phyloP scores from a whole-genome alignment of 2,329 filamentous ascomycete species.

The Tricladium varicosporioides region DNA sequence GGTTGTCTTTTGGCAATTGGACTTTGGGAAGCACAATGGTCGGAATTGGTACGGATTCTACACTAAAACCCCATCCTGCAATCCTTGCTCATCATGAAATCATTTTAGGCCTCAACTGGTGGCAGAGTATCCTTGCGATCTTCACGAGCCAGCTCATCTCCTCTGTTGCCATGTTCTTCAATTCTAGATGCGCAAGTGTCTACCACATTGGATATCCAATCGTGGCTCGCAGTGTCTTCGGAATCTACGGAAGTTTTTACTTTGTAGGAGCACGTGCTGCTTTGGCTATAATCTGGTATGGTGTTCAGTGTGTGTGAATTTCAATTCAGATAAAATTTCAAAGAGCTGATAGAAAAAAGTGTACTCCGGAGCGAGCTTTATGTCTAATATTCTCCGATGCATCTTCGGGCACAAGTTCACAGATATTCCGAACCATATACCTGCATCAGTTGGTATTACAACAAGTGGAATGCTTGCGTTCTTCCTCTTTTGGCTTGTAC shows the following conservation, averaged over 20 bases:
- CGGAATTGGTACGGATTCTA: slow-evolving; percentile 37
- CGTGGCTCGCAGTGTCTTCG: slow-evolving; percentile 39
- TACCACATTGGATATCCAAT: slow-evolving; percentile 44
- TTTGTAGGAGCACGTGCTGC: slow-evolving; percentile 41
- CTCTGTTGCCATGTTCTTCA: slow-evolving; percentile 44
- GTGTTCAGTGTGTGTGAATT: slow-evolving; percentile 57
- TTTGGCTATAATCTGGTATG: slow-evolving; percentile 55
- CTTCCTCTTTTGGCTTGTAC: slow-evolving; percentile 54
- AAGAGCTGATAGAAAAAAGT: slow-evolving; percentile 24
- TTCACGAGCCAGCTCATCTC: slow-evolving; percentile 42
- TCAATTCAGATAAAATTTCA: not conserved
- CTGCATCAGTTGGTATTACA: slow-evolving; percentile 38
- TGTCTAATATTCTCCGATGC: slow-evolving; percentile 43
- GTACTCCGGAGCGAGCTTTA: slow-evolving; percentile 48
- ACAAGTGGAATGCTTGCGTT: slow-evolving; percentile 44
- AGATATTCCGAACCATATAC: slow-evolving; percentile 39
- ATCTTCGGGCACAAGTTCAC: slow-evolving; percentile 41
- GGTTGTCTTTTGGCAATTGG: slow-evolving; percentile 35
- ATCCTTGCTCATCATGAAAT: not conserved
- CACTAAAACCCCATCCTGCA: not conserved
- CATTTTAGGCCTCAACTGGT: slow-evolving; percentile 35
- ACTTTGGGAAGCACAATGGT: slow-evolving; percentile 40
- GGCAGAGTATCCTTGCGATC: slow-evolving; percentile 43
- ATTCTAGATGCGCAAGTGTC: slow-evolving; percentile 40
- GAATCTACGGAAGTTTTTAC: slow-evolving; percentile 43